A percentile compares a stretch with the other conserved stretches of the same genome.
These are phyloP conservation scores for Aspergillus eucalypticola DNA, from an alignment of 2,329 filamentous ascomycete species.

Conservation along the genomic window DNA sequence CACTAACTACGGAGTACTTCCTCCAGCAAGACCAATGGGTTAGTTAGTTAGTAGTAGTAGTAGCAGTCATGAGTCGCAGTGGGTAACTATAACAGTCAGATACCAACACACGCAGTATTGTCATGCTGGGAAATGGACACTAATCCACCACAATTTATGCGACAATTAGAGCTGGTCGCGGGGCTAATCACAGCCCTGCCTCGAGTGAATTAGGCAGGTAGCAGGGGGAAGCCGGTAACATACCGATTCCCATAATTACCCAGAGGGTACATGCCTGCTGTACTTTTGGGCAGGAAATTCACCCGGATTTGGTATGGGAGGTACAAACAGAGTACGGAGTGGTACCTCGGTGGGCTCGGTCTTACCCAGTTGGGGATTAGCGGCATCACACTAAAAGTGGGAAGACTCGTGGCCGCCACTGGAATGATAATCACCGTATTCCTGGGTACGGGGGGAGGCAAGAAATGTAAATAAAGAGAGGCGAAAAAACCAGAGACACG, in stretches of 20 bases:
- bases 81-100: neutral
- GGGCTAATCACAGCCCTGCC: neutral
- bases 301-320: conserved; percentile 14
- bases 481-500: neutral
- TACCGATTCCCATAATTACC: conserved; percentile 2
- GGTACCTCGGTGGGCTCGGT: conserved; percentile 6
- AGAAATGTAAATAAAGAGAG: neutral
- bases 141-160: conserved; percentile 4
- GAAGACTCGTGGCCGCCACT: conserved; percentile 29
- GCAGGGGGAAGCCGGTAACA: neutral
- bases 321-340: conserved; percentile 11
- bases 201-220: neutral
- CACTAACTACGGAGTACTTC: too few species aligned
- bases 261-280: conserved; percentile 7
- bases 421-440: conserved; percentile 18
- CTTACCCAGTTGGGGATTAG: conserved; percentile 10
- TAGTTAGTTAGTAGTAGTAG: neutral
- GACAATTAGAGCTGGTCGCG: neutral
- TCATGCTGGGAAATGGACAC: neutral
- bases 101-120: neutral
- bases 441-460: conserved; percentile 8
- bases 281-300: conserved; percentile 16
- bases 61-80: neutral
- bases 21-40: too few species aligned
- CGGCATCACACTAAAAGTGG: conserved; percentile 18